Conservation (phyloP, 2,329 filamentous ascomycete species). For the Phialemonium atrogriseum region DNA sequence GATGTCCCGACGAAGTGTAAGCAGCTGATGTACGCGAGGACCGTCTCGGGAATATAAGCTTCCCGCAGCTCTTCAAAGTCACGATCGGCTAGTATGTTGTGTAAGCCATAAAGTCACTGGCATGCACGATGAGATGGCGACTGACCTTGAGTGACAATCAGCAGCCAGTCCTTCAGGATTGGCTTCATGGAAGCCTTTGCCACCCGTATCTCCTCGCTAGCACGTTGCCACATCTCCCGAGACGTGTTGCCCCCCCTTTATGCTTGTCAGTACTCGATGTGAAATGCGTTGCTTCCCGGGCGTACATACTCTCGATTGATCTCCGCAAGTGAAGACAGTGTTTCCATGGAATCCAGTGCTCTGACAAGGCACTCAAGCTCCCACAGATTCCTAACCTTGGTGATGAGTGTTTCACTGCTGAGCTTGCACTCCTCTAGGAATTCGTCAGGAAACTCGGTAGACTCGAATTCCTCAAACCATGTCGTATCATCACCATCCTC, state of each 20-base stretch:
- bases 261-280: conserved; percentile 17
- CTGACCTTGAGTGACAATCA: conserved; percentile 46
- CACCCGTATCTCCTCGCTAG: conserved; percentile 36
- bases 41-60: conserved; percentile 75
- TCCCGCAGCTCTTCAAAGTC: conserved; percentile 60
- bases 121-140: conserved; percentile 7
- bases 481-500: conserved; percentile 24
- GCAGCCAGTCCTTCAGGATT: conserved; percentile 58
- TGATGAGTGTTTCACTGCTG: conserved; percentile 33
- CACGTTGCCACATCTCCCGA: conserved; percentile 16
- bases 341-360: conserved; percentile 60
- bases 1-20: conserved; percentile 71
- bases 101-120: conserved; percentile 5
- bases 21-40: conserved; percentile 75
- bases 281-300: background rate
- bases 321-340: conserved; percentile 48
- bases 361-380: conserved; percentile 62
- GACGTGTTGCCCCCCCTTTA: conserved; percentile 21
- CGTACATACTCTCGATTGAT: conserved; percentile 42
- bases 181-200: conserved; percentile 50
- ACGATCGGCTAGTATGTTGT: conserved; percentile 35
- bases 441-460: conserved; percentile 14
- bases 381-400: conserved; percentile 53
- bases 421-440: conserved; percentile 23
- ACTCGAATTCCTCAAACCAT: conserved; percentile 28